These are phyloP conservation scores for Myrmaecium sp. DNA, from an alignment of 2,329 filamentous ascomycete species.

Conservation along the genomic window DNA sequence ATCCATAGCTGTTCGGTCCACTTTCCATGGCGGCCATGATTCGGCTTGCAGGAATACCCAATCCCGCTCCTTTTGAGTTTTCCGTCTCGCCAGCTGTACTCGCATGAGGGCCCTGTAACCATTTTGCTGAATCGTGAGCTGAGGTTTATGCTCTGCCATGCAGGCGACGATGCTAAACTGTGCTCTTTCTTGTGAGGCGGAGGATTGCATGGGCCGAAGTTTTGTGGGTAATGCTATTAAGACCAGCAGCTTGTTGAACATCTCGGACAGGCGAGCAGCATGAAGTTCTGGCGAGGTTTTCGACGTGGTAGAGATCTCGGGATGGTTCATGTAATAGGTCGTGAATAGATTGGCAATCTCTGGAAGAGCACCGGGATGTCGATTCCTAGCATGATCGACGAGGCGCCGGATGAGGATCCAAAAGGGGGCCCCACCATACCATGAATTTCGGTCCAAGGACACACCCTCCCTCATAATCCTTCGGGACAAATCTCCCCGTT, in stretches of 20 bases:
- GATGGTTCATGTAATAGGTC: no score
- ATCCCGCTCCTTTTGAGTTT: slow-evolving; percentile 36
- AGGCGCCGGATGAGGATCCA: no score
- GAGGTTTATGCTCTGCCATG: slow-evolving; percentile 38
- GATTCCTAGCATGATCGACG: not conserved
- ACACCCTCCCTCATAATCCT: no score
- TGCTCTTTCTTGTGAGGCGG: slow-evolving; percentile 35
- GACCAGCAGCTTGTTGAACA: slow-evolving; percentile 32
- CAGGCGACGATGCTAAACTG: slow-evolving; percentile 39
- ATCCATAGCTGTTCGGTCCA: slow-evolving; percentile 43
- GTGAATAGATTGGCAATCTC: slow-evolving; percentile 14
- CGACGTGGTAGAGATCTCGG: not conserved
- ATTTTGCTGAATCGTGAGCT: slow-evolving; percentile 36
- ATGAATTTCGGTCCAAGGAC: no score
- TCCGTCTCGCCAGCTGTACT: slow-evolving; percentile 40
- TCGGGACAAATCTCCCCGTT: no score
- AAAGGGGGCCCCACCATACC: no score
- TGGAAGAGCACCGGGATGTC: slow-evolving; percentile 8
- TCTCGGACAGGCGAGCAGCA: slow-evolving; percentile 13
- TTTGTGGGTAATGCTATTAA: slow-evolving; percentile 31
- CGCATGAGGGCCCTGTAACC: slow-evolving; percentile 40
- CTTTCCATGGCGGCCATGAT: slow-evolving; percentile 51
- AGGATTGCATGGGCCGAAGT: slow-evolving; percentile 31
- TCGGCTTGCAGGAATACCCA: slow-evolving; percentile 42
- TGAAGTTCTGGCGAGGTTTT: not conserved